Evolutionary conservation across 331 rosid genomes (phyloP), one percentile per base, ranked within the genome.

Genomic region (Pyrus hybrid): DNA sequence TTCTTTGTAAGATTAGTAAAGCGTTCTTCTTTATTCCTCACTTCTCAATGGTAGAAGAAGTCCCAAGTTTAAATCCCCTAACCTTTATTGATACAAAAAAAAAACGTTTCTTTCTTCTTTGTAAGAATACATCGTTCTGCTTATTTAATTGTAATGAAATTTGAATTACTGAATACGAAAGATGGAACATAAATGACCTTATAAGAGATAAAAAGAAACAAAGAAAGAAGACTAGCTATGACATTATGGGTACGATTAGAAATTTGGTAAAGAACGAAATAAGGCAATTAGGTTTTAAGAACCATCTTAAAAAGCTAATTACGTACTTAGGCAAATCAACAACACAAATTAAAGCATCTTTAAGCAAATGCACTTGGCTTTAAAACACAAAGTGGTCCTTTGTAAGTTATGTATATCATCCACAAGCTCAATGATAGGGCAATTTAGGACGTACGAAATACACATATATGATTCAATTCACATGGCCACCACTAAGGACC

Each of bases 401-500:
- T 4, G 84, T n/a, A 21, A 20, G 49, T n/a, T 80, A 47, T 32
- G 67, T 51, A 65, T 80, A 62, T 54, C 78, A 78, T 79, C 89
- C 88, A 87, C 67, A 62, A 62, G 76, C 75, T 76, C 13, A 53
- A 21, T 63, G 84, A 82, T 33, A 72, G 78, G 82, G 84, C 64
- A 79, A 49, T 86, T 70, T 72, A 78, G 23, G 56, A 53, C 32
- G 84, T 62, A 76, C 72, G 74, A 30, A 80, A 2, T 49, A 49
- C 56, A 49, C 18, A 13, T 16, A 45, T 13, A 14, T 49, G 56
- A 49, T 30, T 71, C 89, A 62, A 13, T 17, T 72, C 93, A 87
- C 90, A 82, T 82, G 93, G 87, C 70, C 77, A 74, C 78, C 81
- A 87, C 73, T 62, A 28, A 33, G 49, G 90, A 88, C 87, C 87